Evolutionary conservation across 1,139 yeast species (phyloP).

Genomic region (Petasospora fabianii): DNA sequence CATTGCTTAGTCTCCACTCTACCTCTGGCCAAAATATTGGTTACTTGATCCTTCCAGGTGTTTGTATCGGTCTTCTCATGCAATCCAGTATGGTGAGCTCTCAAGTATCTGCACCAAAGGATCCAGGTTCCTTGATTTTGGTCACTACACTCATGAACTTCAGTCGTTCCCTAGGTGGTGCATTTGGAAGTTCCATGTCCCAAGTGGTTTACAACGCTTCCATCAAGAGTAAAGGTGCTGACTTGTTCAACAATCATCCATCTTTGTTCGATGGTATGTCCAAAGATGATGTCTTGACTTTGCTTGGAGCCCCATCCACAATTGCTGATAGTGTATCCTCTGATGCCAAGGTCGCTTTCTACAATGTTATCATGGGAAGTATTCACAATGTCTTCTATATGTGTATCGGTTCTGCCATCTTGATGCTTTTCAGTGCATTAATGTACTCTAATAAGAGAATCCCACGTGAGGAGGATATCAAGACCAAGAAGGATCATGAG

Average conservation of each 20-base stretch:
- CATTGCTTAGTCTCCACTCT: slow-evolving; percentile 39
- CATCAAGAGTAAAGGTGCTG: slow-evolving; percentile 20
- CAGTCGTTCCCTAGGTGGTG: slow-evolving; percentile 45
- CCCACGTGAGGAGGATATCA: slow-evolving; percentile 29
- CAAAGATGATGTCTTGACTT: not conserved
- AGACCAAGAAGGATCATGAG: slow-evolving; percentile 17
- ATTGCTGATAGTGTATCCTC: not conserved
- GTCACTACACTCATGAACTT: slow-evolving; percentile 48
- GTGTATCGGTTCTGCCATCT: slow-evolving; percentile 36
- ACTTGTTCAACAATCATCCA: not conserved
- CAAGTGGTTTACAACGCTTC: slow-evolving; percentile 47
- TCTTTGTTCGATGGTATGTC: slow-evolving; percentile 2
- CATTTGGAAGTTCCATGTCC: slow-evolving; percentile 46
- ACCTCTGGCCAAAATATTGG: slow-evolving; percentile 45
- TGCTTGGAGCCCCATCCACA: not conserved
- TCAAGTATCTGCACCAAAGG: slow-evolving; percentile 53
- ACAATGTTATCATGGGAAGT: slow-evolving; percentile 33
- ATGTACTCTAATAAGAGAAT: slow-evolving; percentile 39
- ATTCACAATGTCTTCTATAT: slow-evolving; percentile 24
- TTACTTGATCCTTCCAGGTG: slow-evolving; percentile 50
- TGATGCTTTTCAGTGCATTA: slow-evolving; percentile 32
- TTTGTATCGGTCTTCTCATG: slow-evolving; percentile 50
- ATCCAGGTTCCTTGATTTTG: slow-evolving; percentile 48
- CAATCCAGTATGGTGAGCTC: slow-evolving; percentile 53
- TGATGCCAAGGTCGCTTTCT: not conserved